These are phyloP conservation scores for Hippophae rhamnoides DNA, from an alignment of 306 rosid genomes.

Conservation along the genomic window DNA sequence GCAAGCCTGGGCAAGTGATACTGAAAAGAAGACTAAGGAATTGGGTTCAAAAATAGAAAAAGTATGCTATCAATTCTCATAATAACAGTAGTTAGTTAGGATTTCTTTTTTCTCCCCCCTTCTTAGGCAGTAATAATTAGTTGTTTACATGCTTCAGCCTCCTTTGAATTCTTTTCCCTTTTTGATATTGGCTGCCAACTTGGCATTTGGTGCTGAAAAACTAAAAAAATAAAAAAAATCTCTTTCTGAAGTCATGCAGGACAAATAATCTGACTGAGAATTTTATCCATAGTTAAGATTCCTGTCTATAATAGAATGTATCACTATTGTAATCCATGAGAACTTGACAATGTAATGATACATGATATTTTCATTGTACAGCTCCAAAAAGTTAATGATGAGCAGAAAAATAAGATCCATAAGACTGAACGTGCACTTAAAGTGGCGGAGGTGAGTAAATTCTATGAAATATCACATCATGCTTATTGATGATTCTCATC, in stretches of 20 bases:
- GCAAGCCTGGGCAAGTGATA: conserved; percentile 48
- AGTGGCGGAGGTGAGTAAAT: conserved; percentile 66
- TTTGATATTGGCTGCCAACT: too few relatives aligned
- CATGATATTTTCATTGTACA: conserved; percentile 24
- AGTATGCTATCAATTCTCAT: conserved; percentile 32
- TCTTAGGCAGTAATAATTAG: neutral
- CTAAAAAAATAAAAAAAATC: too few relatives aligned
- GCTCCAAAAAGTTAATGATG: conserved; percentile 65
- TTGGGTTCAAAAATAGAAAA: conserved; percentile 51
- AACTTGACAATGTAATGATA: conserved; percentile 3
- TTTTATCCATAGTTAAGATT: too few relatives aligned
- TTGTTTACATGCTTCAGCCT: too few relatives aligned
- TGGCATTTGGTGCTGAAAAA: too few relatives aligned
- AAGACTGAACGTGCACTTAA: conserved; percentile 79
- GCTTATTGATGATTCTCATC: conserved; percentile 25
- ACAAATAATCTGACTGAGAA: too few relatives aligned
- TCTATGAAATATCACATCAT: conserved; percentile 13
- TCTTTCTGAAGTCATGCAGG: too few relatives aligned
- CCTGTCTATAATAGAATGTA: too few relatives aligned
- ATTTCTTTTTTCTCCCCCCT: neutral
- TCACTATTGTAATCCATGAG: neutral
- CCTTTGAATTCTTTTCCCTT: too few relatives aligned
- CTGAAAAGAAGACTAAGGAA: conserved; percentile 43
- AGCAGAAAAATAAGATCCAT: conserved; percentile 56
- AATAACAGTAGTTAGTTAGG: too few relatives aligned